Evolutionary conservation across 2,329 filamentous ascomycete species (phyloP).

Genomic region (Microcera coccophila): DNA sequence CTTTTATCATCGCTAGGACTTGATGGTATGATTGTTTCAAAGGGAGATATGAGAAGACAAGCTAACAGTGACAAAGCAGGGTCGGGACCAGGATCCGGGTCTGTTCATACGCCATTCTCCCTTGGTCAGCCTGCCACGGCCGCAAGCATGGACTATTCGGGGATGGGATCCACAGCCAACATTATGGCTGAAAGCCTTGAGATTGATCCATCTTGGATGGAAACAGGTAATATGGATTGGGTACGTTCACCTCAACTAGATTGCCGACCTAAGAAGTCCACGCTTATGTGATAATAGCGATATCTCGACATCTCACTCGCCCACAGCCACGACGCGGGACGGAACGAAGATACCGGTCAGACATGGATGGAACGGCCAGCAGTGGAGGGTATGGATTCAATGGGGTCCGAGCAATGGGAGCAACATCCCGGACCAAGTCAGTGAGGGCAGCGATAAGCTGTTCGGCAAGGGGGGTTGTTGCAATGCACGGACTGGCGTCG

Average conservation of each 20-base stretch:
- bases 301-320: slow-evolving; percentile 34
- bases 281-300: slow-evolving; percentile 22
- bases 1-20: slow-evolving; percentile 20
- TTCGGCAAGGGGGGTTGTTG: not conserved
- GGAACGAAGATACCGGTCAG: slow-evolving; percentile 24
- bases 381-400: slow-evolving; percentile 26
- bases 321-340: slow-evolving; percentile 28
- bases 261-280: too few relatives aligned
- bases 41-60: slow-evolving; percentile 2
- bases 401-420: slow-evolving; percentile 23
- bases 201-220: slow-evolving; percentile 37
- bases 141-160: slow-evolving; percentile 20
- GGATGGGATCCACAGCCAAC: slow-evolving; percentile 11
- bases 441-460: slow-evolving; percentile 1
- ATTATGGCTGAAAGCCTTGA: slow-evolving; percentile 17
- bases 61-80: slow-evolving; percentile 15
- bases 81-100: slow-evolving; percentile 16
- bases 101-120: slow-evolving; percentile 20
- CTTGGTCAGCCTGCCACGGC: slow-evolving; percentile 15
- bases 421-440: slow-evolving; percentile 4
- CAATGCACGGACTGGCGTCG: not conserved
- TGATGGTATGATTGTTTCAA: slow-evolving; percentile 13
- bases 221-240: slow-evolving; percentile 36
- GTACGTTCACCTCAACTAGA: too few relatives aligned
- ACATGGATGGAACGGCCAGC: slow-evolving; percentile 29